Evolutionary conservation across 2,329 filamentous ascomycete genomes (phyloP).

Genomic region (Camillea tinctor): DNA sequence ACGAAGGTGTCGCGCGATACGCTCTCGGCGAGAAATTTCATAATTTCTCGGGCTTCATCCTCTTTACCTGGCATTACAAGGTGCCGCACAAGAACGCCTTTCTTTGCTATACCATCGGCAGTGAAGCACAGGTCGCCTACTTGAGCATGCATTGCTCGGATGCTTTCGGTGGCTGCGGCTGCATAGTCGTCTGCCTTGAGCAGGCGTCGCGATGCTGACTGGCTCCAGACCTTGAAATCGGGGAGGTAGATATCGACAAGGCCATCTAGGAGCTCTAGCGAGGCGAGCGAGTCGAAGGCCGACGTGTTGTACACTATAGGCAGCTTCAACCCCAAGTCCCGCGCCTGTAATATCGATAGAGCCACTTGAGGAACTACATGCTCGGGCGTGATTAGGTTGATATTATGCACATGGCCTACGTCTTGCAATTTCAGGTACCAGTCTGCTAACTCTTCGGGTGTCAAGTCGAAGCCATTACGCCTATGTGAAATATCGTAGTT

Average conservation of each 20-base stretch:
- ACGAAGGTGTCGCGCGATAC: slow-evolving; percentile 75
- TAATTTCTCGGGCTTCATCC: slow-evolving; percentile 70
- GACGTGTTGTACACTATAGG: slow-evolving; percentile 86
- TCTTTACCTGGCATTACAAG: slow-evolving; percentile 83
- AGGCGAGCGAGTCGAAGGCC: slow-evolving; percentile 73
- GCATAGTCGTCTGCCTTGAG: slow-evolving; percentile 79
- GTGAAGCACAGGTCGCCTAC: slow-evolving; percentile 85
- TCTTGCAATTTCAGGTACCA: slow-evolving; percentile 84
- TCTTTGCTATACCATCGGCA: slow-evolving; percentile 75
- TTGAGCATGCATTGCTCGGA: slow-evolving; percentile 76
- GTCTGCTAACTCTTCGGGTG: slow-evolving; percentile 73
- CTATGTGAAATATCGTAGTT: slow-evolving; percentile 83
- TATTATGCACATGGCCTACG: slow-evolving; percentile 80
- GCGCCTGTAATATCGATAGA: slow-evolving; percentile 71
- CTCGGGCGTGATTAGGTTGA: slow-evolving; percentile 84
- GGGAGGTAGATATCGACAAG: slow-evolving; percentile 85
- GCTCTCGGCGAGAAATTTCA: slow-evolving; percentile 71
- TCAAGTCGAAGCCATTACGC: slow-evolving; percentile 76
- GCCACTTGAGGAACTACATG: slow-evolving; percentile 84
- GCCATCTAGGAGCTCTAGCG: slow-evolving; percentile 71
- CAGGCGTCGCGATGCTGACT: slow-evolving; percentile 63
- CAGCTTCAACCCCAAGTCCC: slow-evolving; percentile 65
- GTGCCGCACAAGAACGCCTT: slow-evolving; percentile 72
- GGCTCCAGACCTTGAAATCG: slow-evolving; percentile 81
- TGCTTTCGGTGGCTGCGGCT: slow-evolving; percentile 69